phyloP scores from a whole-genome alignment of 106 monocot genomes.

The Dioscorea dumetorum region DNA sequence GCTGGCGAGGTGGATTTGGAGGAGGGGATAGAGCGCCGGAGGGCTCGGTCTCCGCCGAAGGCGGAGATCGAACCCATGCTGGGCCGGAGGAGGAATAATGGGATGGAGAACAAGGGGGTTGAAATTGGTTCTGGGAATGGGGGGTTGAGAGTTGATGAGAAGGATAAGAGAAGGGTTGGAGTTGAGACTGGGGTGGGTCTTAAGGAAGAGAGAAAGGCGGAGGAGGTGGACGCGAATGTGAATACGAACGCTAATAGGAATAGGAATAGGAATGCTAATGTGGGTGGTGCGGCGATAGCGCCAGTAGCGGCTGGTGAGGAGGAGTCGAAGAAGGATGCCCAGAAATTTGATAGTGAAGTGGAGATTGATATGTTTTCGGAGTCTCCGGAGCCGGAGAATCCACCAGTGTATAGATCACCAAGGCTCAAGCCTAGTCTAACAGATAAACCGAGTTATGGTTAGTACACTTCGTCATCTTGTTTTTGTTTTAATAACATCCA shows the following conservation, averaged over 20 bases:
- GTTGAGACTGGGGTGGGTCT: conserved; percentile 5
- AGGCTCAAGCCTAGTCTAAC: conserved; percentile 36
- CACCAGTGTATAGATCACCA: conserved; percentile 10
- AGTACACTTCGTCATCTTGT: conserved; percentile 9
- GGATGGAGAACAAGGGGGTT: conserved; percentile 5
- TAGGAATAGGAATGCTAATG: conserved; percentile 4
- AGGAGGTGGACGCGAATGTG: not conserved
- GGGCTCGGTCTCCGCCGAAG: conserved; percentile 1
- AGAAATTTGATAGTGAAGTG: conserved; percentile 16
- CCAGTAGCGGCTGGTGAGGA: conserved; percentile 7
- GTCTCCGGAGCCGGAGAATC: conserved; percentile 27
- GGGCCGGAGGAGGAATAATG: conserved; percentile 27
- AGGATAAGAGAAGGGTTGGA: conserved; percentile 16
- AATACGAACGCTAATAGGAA: conserved; percentile 7
- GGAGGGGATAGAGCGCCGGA: conserved; percentile 4
- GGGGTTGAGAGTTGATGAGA: conserved; percentile 13
- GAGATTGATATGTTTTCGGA: conserved; percentile 49
- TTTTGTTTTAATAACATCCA: not conserved
- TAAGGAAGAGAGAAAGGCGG: conserved; percentile 9
- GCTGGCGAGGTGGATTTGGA: conserved; percentile 4
- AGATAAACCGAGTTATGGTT: conserved; percentile 53
- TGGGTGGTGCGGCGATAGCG: conserved; percentile 1
- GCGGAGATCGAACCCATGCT: conserved; percentile 26
- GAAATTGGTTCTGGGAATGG: not conserved
- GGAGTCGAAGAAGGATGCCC: conserved; percentile 3